Conservation (phyloP, 305 asterid genomes). For the Solanum hybrid region DNA sequence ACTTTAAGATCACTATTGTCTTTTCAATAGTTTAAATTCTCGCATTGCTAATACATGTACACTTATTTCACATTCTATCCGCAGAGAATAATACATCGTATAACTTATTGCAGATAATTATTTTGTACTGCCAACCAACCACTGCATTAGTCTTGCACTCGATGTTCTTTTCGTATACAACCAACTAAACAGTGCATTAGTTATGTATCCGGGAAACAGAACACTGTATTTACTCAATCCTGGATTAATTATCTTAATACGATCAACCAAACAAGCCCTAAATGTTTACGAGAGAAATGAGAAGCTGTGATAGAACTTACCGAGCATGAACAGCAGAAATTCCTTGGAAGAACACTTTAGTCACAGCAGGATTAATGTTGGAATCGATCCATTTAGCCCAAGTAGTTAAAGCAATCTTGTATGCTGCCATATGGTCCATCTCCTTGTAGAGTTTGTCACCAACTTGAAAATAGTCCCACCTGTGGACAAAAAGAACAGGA, state of each 20-base stretch:
- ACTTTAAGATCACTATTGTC: background rate
- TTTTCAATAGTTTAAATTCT: background rate
- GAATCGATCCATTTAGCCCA: conserved; percentile 81
- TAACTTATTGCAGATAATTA: background rate
- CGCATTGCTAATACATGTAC: background rate
- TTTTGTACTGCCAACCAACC: background rate
- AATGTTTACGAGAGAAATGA: background rate
- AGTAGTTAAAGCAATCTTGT: conserved; percentile 52
- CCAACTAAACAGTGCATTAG: background rate
- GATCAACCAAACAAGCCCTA: background rate
- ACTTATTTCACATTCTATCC: background rate
- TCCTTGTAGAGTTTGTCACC: conserved; percentile 40
- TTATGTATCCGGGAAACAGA: background rate
- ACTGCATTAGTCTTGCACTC: background rate
- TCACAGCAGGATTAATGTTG: conserved; percentile 35
- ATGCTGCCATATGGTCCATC: conserved; percentile 66
- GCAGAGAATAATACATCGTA: background rate
- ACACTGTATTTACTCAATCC: background rate
- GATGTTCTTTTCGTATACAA: background rate
- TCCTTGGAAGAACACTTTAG: conserved; percentile 66
- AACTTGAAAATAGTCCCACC: conserved; percentile 59
- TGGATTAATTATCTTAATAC: rapidly evolving
- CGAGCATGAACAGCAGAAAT: conserved; percentile 47
- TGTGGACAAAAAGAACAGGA: conserved; percentile 10
- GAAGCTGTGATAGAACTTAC: conserved; percentile 22